Conservation (phyloP, 2,329 filamentous ascomycete species). For the Penicillium sumatraense region DNA sequence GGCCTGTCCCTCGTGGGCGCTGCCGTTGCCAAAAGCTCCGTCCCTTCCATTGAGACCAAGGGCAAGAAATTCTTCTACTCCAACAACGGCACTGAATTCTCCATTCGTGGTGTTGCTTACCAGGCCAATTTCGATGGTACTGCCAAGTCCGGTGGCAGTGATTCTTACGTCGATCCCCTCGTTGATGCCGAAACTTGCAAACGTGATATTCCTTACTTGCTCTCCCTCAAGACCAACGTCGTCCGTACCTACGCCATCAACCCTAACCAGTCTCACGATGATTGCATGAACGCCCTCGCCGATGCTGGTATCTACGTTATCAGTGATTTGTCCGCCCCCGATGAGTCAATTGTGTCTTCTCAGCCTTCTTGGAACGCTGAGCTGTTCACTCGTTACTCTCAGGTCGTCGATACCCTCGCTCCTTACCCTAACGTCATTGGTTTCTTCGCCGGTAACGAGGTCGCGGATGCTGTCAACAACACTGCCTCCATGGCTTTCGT, state of each 20-base stretch:
- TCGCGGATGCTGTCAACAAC: constrained; percentile 87
- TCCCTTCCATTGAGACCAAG: constrained; percentile 67
- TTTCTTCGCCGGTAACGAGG: constrained; percentile 99
- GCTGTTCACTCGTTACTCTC: constrained; percentile 79
- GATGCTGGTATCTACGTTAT: constrained; percentile 93
- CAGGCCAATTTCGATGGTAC: constrained; percentile 69
- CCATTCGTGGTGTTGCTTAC: constrained; percentile 91
- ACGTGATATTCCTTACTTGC: constrained; percentile 82
- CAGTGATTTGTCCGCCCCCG: constrained; percentile 84
- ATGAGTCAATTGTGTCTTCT: constrained; percentile 81
- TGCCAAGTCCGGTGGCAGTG: constrained; percentile 15
- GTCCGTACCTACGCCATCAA: constrained; percentile 96
- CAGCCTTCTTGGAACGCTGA: constrained; percentile 76
- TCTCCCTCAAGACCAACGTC: constrained; percentile 81
- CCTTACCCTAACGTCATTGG: constrained; percentile 91
- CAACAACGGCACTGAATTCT: constrained; percentile 76
- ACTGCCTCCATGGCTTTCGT: constrained; percentile 90
- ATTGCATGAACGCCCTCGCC: constrained; percentile 82
- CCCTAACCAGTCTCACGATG: constrained; percentile 74
- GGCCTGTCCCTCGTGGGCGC: constrained; percentile 57
- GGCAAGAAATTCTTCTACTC: constrained; percentile 89
- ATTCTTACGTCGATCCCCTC: constrained; percentile 80
- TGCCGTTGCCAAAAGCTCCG: constrained; percentile 52
- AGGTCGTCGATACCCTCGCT: constrained; percentile 78
- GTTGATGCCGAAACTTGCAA: constrained; percentile 72